Percentiles rank a stretch among this genome's conserved stretches.
These are phyloP conservation scores for Pichia paraexigua DNA, from an alignment of 805 yeast genomes.

Conservation along the genomic window DNA sequence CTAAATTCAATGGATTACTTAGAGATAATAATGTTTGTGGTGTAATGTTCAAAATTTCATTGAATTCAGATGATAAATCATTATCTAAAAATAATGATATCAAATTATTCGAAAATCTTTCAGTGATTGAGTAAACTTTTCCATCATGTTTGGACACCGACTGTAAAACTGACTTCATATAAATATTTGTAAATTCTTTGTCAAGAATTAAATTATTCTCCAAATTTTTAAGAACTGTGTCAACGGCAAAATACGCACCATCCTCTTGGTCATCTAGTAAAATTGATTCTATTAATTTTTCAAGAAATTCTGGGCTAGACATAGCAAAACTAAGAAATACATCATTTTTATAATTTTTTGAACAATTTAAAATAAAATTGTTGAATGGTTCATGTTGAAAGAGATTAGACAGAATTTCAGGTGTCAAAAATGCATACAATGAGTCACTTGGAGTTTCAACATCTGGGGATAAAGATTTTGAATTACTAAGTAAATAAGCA, in stretches of 20 bases:
- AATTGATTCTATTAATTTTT: constrained; percentile 7
- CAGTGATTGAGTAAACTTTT: constrained; percentile 3
- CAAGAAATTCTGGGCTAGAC: constrained; percentile 12
- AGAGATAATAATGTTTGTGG: constrained; percentile 14
- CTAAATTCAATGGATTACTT: constrained; percentile 21
- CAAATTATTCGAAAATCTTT: not conserved
- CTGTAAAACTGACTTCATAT: constrained; percentile 9
- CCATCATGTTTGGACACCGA: constrained; percentile 3
- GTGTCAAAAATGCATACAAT: constrained; percentile 28
- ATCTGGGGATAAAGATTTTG: constrained; percentile 8
- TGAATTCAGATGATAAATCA: constrained; percentile 2
- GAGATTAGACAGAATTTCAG: constrained; percentile 28
- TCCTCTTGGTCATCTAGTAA: not conserved
- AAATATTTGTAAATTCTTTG: constrained; percentile 10
- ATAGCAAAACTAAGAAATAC: constrained; percentile 14
- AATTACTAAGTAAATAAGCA: constrained; percentile 5
- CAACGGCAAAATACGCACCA: not conserved
- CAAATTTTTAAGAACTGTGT: constrained; percentile 15
- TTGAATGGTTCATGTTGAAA: constrained; percentile 21
- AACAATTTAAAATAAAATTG: constrained; percentile 19
- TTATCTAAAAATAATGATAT: not conserved
- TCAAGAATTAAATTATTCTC: constrained; percentile 13
- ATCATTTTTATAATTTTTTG: constrained; percentile 16
- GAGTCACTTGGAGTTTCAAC: constrained; percentile 2
- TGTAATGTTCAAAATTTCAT: not conserved